Base-by-base conservation (phyloP, 148 eudicot species). In the Rhododendron griersonianum region DNA sequence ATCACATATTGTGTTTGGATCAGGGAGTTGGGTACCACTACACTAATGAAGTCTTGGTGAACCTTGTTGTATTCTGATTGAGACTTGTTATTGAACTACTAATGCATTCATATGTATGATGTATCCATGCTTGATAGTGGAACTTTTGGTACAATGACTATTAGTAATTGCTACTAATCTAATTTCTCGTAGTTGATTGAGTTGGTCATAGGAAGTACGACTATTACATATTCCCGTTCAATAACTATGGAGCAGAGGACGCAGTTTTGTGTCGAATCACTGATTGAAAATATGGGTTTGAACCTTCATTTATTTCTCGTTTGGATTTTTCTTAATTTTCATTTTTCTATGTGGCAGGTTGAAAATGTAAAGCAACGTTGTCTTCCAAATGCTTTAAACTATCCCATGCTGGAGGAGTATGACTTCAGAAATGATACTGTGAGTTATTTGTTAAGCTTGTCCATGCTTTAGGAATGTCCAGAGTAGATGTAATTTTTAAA, bases 331-430 rank as follows among this genome's bases (percentile, higher is more conserved):
- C 6, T 10, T 48, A 50, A 21, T 35, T 51, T 16, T 2, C 50
- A 55, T 53, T 39, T n/a, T 59, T 71, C 30, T 87, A 18, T 83
- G 25, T 82, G 48, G 81, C 94, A 97, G 99, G 99, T 95, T 88
- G 98, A 97, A 89, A 97, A 92, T 91, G 99, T 95, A 33, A 97
- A 97, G 92, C 98, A 97, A 77, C 90, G 98, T 25, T 97, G 99
- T 88, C 89, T 97, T 87, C 99, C 99, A 51, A 97, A 93, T 93
- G 98, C 96, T 83, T 81, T 97, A 37, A 97, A 97, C 88, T 97
- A 97, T 89, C 99, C 99, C 10, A 97, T 97, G 99, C 91, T 97
- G 89, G 99, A 97, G 91, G 99, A 97, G 86, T 97, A 97, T 87
- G 99, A 97, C 90, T 97, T 94, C 89, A 90, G 98, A 86, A 97